Conservation (phyloP, 2,329 filamentous ascomycete genomes). For the Sporothrix mexicana region DNA sequence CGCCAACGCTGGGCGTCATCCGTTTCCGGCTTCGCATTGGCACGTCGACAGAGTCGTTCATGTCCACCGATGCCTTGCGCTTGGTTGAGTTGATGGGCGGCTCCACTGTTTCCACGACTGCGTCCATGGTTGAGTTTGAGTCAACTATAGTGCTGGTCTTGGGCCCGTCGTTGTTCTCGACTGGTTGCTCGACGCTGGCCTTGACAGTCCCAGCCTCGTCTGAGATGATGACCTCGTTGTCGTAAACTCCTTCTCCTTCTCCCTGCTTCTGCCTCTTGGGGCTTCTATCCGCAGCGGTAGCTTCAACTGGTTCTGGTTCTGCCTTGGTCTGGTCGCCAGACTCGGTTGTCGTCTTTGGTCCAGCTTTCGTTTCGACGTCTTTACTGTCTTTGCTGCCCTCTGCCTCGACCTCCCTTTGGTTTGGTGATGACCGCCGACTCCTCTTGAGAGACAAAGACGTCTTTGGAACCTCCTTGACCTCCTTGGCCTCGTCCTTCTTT, state of each 20-base stretch:
- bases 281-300: background rate
- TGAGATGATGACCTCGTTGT: background rate
- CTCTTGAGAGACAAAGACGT: constrained; percentile 12
- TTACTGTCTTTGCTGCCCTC: background rate
- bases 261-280: constrained; percentile 23
- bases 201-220: background rate
- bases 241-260: background rate
- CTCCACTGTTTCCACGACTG: background rate
- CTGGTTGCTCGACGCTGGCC: background rate
- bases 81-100: background rate
- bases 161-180: background rate
- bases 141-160: too few relatives aligned
- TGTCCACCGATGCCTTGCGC: background rate
- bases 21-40: constrained; percentile 1
- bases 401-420: background rate
- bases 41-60: background rate
- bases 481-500: constrained; percentile 10
- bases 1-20: background rate
- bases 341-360: background rate
- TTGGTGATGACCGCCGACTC: background rate
- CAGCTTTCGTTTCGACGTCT: background rate
- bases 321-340: too few relatives aligned
- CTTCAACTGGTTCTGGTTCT: too few relatives aligned
- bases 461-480: background rate
- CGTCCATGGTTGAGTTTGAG: background rate